Percentiles rank a stretch among this genome's conserved stretches.
Conservation (phyloP, 176 grass and related monocot species). For the Lolium rigidum region DNA sequence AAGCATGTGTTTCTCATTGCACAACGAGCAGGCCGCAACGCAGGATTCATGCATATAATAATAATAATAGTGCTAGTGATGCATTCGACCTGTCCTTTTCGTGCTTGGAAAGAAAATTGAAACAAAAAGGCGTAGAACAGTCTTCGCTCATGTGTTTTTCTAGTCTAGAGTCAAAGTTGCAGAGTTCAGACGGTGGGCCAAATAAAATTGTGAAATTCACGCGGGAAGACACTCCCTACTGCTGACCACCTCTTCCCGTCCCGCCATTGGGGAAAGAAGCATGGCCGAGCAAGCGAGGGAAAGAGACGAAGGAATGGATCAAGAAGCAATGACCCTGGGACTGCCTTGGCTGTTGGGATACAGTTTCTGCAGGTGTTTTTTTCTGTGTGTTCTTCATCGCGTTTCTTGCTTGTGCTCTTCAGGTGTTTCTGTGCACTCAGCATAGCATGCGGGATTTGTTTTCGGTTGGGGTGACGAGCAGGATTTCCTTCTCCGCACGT, state of each 20-base stretch:
- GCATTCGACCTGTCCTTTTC: not conserved
- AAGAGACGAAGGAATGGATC: not conserved
- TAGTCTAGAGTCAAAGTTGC: slow-evolving; percentile 11
- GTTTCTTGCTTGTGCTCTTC: too few species aligned
- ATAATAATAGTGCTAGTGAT: too few species aligned
- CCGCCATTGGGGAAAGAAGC: not conserved
- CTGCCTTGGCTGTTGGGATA: too few species aligned
- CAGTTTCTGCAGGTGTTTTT: not conserved
- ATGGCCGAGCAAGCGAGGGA: not conserved
- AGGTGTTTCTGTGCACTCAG: too few species aligned
- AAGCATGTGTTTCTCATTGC: slow-evolving; percentile 34
- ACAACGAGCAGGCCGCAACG: not conserved
- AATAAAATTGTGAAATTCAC: slow-evolving; percentile 40
- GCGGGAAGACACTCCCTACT: slow-evolving; percentile 49
- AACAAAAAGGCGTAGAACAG: not conserved
- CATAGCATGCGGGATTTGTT: too few species aligned
- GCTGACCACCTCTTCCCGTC: slow-evolving; percentile 44
- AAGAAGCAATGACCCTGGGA: too few species aligned
- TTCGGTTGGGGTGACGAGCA: not conserved
- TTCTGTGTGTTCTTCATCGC: too few species aligned
- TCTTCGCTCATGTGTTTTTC: slow-evolving; percentile 18
- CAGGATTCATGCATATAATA: too few species aligned
- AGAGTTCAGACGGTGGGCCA: slow-evolving; percentile 38
- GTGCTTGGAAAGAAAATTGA: not conserved
- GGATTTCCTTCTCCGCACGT: not conserved